Base-by-base conservation (phyloP, 768 basidiomycete genomes). In the Cantharellus anzutake region DNA sequence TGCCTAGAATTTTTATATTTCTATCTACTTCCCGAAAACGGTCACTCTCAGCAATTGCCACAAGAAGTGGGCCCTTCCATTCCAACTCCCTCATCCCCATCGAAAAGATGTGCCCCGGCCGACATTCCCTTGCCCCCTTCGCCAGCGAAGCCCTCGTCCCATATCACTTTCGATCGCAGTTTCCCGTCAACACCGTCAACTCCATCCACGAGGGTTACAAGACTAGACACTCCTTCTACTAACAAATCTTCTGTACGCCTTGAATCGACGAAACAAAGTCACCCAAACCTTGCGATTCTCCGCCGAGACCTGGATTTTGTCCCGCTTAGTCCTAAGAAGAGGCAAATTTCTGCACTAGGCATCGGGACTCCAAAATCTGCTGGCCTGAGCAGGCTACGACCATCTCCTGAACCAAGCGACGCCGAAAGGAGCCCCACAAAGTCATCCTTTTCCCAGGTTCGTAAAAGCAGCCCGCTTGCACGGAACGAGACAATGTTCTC, bases 1-100 rank as follows among this genome's bases (percentile, higher is more conserved):
- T 94, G 90, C 63, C 75, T 97, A 16, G 93, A 96, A 68, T 92
- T 96, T 65, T 72, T 97, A 14, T 94, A 94, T 70, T 96, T 93
- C 69, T 97, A 97, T 69, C 75, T 97, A 4, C 74, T 94, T 51
- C 92, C 93, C 61, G 92, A 96, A 67, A 80, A 78, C 1, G 67
- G 61, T 4, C 42, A 42, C 3, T 40, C 72, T 48, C 44, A 29
- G 20, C 20, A 29, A 29, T 29, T 48, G 44, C 11, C 44, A 48
- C 11, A 48, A 48, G 11, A 48, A 48, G 44, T 11, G 11, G 29
- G 44, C 29, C 11, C 11, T 48, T 48, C 44, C 44, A 60, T 29
- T 2, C 38, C 61, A 38, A 56, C 62, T 7, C 55, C 29, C 37
- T 48, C 59, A 59, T 42, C 64, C 2, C 14, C 29, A 20, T 34